These are phyloP conservation scores for Fusarium protoensiforme DNA, from an alignment of 2,329 filamentous ascomycete species.

Conservation along the genomic window DNA sequence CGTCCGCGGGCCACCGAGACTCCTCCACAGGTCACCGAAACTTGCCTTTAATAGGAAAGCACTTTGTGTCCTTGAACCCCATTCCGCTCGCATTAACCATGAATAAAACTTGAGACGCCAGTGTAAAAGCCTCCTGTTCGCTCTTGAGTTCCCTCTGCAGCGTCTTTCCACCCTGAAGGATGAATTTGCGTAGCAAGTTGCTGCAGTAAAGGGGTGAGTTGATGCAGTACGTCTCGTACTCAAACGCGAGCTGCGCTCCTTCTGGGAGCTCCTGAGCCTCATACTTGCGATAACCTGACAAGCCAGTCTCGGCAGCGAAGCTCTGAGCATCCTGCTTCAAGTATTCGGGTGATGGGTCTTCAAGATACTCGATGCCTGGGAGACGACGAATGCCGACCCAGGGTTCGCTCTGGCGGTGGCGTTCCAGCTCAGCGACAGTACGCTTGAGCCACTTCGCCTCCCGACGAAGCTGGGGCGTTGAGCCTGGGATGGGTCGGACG, in stretches of 20 bases:
- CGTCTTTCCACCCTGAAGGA: constrained; percentile 45
- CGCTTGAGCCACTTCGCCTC: constrained; percentile 48
- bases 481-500: constrained; percentile 61
- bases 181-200: constrained; percentile 45
- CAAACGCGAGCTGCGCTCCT: constrained; percentile 57
- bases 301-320: constrained; percentile 44
- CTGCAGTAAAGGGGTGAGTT: constrained; percentile 66
- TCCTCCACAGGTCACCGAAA: neutral
- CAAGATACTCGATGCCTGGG: constrained; percentile 63
- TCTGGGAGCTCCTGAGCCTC: constrained; percentile 52
- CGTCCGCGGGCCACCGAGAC: neutral
- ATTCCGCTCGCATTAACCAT: constrained; percentile 49
- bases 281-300: constrained; percentile 45
- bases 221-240: constrained; percentile 66
- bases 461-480: constrained; percentile 45
- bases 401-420: constrained; percentile 38
- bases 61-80: constrained; percentile 47
- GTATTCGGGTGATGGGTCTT: constrained; percentile 56
- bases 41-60: constrained; percentile 49
- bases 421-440: constrained; percentile 41
- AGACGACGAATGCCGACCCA: constrained; percentile 60
- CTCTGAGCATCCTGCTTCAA: constrained; percentile 38
- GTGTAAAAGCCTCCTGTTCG: constrained; percentile 47
- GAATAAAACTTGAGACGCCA: constrained; percentile 36
- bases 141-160: constrained; percentile 42